Base-by-base conservation (phyloP, 2,329 filamentous ascomycete species). In the Conoideocrella luteorostrata region DNA sequence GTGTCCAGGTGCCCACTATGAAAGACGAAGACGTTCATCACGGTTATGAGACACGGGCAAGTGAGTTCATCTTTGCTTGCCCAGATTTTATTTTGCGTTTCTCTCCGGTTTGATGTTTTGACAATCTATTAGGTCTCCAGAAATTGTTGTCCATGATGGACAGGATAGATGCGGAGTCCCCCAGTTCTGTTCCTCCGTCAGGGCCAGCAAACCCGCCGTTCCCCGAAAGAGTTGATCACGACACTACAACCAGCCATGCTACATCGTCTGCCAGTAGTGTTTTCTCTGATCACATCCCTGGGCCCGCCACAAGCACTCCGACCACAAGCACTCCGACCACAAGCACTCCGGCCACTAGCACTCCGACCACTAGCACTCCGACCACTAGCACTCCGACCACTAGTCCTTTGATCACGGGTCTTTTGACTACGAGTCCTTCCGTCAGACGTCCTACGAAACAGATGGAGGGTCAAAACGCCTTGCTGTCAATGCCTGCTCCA, bases 1-100 rank as follows among this genome's bases (percentile, higher is more conserved):
- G 39, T 41, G 39, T 29, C 28, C 29, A 18, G 33, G 18, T 33
- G 21, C 35, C 32, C 41, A 44, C 41, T 20, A 43, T 43, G 41
- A 13, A 21, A 13, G 12, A 36, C 11, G 15, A 26, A 20, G 10
- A 32, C n/a, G 12, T 23, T 15, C 13, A 23, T 10, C 33, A 32
- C 20, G 12, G 7, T 5, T 24, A 43, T n/a, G 41, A 38, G 33
- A 43, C 41, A 30, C 41, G 41, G 6, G 20, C 15, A 23, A 43
- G 41, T 43, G 38, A 28, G 41, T 36, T 34, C n/a, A 17, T 13
- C 26, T 12, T 18, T 15, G 21, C 24, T 11, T 12, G 18, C 18
- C 23, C 18, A 24, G 13, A n/a, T n/a, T n/a, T n/a, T 22, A 13
- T 36, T 7, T 13, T 22, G 5, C 11, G 20, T 3, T 17, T 7